A percentile compares a stretch with the other conserved stretches of the same genome.
phyloP scores from a whole-genome alignment of 148 eudicot species.

The Persicaria tinctoria region DNA sequence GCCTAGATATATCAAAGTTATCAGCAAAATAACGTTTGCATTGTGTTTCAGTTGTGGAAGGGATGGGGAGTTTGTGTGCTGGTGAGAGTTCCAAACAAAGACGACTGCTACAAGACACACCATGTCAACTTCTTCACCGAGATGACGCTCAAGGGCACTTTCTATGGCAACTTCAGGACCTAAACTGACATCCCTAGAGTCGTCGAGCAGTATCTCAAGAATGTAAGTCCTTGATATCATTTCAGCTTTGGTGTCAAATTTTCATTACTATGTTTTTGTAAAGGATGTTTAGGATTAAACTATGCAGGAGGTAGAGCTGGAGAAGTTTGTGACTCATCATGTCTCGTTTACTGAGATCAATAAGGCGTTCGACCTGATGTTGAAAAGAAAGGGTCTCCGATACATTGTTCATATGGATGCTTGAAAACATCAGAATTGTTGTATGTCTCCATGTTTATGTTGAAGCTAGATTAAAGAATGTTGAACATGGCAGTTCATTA shows the following conservation, averaged over 20 bases:
- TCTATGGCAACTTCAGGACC: conserved; percentile 46
- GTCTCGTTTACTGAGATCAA: conserved; percentile 38
- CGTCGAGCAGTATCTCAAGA: conserved; percentile 54
- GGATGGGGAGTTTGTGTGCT: conserved; percentile 60
- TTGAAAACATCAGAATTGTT: neutral
- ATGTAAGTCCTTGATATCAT: conserved; percentile 15
- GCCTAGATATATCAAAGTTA: too few species aligned
- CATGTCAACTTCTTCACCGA: conserved; percentile 40
- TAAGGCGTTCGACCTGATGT: conserved; percentile 47
- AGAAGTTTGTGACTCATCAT: conserved; percentile 48
- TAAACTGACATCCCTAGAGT: conserved; percentile 34
- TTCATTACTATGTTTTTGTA: neutral
- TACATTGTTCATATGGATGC: conserved; percentile 42
- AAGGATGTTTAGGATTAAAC: neutral
- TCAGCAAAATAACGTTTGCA: neutral
- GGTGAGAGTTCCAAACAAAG: conserved; percentile 50
- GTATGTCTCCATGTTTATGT: too few species aligned
- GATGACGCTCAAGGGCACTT: conserved; percentile 41
- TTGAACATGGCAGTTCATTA: neutral
- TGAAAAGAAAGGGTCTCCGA: conserved; percentile 34
- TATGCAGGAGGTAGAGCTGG: conserved; percentile 30
- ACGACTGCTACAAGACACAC: conserved; percentile 35
- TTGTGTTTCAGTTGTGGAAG: conserved; percentile 11
- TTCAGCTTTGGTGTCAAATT: neutral
- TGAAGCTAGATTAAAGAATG: neutral